Evolutionary conservation across 192 early-diverging fungal species (phyloP).

Genomic region (Umbelopsis vinacea): DNA sequence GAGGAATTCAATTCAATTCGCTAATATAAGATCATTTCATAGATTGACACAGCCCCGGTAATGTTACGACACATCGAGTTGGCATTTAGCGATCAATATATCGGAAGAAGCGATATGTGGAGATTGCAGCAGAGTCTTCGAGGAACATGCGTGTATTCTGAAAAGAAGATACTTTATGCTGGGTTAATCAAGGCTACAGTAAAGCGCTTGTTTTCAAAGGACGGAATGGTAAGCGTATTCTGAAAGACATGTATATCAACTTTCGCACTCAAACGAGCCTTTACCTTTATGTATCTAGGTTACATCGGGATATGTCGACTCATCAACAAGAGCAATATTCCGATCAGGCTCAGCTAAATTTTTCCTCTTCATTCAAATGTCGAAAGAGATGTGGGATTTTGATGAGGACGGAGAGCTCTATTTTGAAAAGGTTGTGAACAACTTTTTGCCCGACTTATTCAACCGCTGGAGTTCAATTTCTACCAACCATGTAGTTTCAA

Average conservation of each 20-base stretch:
- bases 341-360: slow-evolving; percentile 93
- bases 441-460: slow-evolving; percentile 90
- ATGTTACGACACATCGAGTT: slow-evolving; percentile 85
- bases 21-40: neutral
- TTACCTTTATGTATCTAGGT: slow-evolving; percentile 52
- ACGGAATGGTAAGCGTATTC: slow-evolving; percentile 50
- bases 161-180: slow-evolving; percentile 73
- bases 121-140: slow-evolving; percentile 72
- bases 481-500: slow-evolving; percentile 94
- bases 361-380: slow-evolving; percentile 97
- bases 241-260: neutral
- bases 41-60: slow-evolving; percentile 71
- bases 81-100: slow-evolving; percentile 87
- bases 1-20: too few relatives aligned
- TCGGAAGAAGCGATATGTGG: slow-evolving; percentile 96
- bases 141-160: slow-evolving; percentile 72
- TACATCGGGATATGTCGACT: slow-evolving; percentile 78
- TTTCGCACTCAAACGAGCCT: neutral
- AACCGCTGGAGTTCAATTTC: slow-evolving; percentile 77
- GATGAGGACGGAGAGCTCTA: slow-evolving; percentile 96
- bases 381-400: slow-evolving; percentile 97
- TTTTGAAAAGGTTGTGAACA: slow-evolving; percentile 91
- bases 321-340: slow-evolving; percentile 83
- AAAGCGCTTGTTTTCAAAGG: slow-evolving; percentile 76
- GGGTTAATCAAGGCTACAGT: slow-evolving; percentile 79